Base-by-base conservation (phyloP, 768 basidiomycete genomes). In the Sporobolomyces roseus region DNA sequence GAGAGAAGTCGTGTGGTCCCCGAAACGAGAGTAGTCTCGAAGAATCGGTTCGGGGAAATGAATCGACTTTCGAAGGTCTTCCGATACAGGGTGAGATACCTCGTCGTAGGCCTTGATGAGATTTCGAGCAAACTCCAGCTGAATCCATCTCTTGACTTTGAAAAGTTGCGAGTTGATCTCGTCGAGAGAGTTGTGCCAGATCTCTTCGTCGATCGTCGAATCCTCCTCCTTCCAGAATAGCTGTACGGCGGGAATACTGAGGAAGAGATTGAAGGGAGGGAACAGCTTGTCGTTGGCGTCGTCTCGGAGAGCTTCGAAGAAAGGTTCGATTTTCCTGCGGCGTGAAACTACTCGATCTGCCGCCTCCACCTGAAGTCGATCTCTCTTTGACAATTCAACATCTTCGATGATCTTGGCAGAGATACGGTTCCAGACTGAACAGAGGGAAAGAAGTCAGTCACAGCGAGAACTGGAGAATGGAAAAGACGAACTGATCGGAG, bases 201-300 rank as follows among this genome's bases (percentile, higher is more conserved):
- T 14, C 12, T 8, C 25, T 8, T 51, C 50, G 27, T 51, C 50
- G 30, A 51, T 14, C 25, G 50, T 51, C 17, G 30, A 51, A 7
- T 51, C 50, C 50, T 51, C 50, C 50, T 51, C 50, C 50, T 51
- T 27, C 50, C 50, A 51, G 50, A 51, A 51, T 4, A 14, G 13
- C 21, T 30, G 9, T 10, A 51, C 50, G 7, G 50, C 13, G 7
- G 50, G 50, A 7, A 51, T 27, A 16, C 25, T 17, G 4, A 27
- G 23, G 25, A 51, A 51, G 30, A 51, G 19, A 13, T 30, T 13
- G 50, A 51, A 51, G 7, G 25, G 4, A 8, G 50, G 50, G 19
- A 30, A 9, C 7, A 9, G 7, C 25, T 51, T 13, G 25, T 30
- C 50, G 50, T 51, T n/a, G 19, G 50, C 25, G 4, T 16, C 50